Evolutionary conservation across 306 rosid species (phyloP), one percentile per base, ranked within the genome.

Genomic region (Vigna trinervia): DNA sequence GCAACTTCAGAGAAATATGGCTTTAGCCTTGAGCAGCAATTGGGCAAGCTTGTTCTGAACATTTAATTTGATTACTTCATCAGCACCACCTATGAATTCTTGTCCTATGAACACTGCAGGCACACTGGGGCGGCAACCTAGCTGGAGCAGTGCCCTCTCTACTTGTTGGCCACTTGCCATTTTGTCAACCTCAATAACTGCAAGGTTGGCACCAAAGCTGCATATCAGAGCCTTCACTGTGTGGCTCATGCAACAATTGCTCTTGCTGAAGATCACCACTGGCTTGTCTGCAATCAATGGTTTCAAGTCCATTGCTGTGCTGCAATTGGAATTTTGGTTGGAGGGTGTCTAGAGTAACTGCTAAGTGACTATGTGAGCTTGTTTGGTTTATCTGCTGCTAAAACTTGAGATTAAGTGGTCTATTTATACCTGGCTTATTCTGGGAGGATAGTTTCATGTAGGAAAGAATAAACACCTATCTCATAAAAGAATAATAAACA

Each of bases 101-200:
- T 92, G 88, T 57, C 97, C 91, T 30, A 92, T 92, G 86, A 82
- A 92, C 60, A 92, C 88, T 1, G 89, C 93, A 0, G 91, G 95
- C 2, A 88, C 96, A 19, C 86, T 86, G 28, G 96, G 97, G n/a
- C 68, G 60, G 39, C 90, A 83, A 4, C 88, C 87, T 9, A 85
- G 58, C 34, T 85, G 88, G 17, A 81, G 4, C 3, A 90, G 79
- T 61, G 77, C 84, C n/a, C 84, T 74, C 72, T 88, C 97, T 12
- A 92, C 73, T 38, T 74, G 87, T 5, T 81, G 79, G 9, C 94
- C 93, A 69, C 81, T 82, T 60, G 89, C 65, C 58, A 86, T 59
- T 71, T 79, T 84, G 78, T 86, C 97, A 34, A 92, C 20, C 82
- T 92, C 89, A 75, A 85, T 74, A 4, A 86, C 85, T 19, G 82